Percentiles rank a stretch among this genome's conserved stretches.
Conservation (phyloP, 306 rosid species). For the Cicer arietinum region DNA sequence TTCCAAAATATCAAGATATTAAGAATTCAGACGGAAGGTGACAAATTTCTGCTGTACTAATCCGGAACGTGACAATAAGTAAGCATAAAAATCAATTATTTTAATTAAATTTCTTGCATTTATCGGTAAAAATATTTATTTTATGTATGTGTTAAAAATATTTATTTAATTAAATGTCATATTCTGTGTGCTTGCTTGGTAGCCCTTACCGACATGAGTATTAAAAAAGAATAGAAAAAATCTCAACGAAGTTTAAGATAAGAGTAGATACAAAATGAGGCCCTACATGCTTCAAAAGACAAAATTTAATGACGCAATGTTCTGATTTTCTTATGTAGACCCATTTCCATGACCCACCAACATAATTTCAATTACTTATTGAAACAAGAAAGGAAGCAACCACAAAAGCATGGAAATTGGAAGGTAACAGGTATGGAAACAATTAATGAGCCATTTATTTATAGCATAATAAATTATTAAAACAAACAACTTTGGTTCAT, state of each 20-base stretch:
- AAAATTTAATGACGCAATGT: slow-evolving; percentile 11
- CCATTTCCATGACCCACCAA: slow-evolving; percentile 59
- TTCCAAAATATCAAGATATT: slow-evolving; percentile 12
- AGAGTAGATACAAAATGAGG: slow-evolving; percentile 34
- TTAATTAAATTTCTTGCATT: too few relatives aligned
- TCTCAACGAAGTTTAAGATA: slow-evolving; percentile 14
- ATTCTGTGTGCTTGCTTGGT: too few relatives aligned
- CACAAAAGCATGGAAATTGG: slow-evolving; percentile 43
- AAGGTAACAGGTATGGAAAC: slow-evolving; percentile 39
- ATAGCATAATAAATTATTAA: not conserved
- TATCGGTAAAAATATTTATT: too few relatives aligned
- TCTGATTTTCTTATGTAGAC: slow-evolving; percentile 18
- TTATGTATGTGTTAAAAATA: too few relatives aligned
- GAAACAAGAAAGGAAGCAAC: slow-evolving; percentile 44
- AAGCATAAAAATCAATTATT: not conserved
- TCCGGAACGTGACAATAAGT: slow-evolving; percentile 2
- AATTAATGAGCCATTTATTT: slow-evolving; percentile 51
- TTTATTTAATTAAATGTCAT: too few relatives aligned
- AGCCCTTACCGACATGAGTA: too few relatives aligned
- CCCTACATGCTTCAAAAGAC: slow-evolving; percentile 47
- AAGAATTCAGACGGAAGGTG: not conserved
- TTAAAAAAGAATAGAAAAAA: not conserved
- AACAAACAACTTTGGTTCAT: slow-evolving; percentile 12
- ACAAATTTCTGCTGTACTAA: slow-evolving; percentile 9
- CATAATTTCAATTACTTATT: slow-evolving; percentile 42